Percentiles rank a stretch among this genome's conserved stretches.
Evolutionary conservation across 2,329 filamentous ascomycete genomes (phyloP).

Genomic region (Phialophora chinensis): DNA sequence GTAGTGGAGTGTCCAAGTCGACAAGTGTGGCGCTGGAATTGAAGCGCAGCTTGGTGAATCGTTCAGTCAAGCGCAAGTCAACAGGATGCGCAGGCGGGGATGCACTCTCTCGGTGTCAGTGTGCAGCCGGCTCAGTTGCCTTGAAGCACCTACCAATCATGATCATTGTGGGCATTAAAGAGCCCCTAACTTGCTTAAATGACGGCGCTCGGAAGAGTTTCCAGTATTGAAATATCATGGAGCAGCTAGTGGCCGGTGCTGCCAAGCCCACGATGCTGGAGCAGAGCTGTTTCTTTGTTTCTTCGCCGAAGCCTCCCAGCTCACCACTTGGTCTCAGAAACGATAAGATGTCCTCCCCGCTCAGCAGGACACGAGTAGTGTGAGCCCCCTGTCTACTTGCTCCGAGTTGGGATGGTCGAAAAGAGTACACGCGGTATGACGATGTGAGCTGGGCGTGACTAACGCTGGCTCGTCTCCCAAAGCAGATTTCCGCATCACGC

Average conservation of each 20-base stretch:
- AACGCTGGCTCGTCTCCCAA: not conserved
- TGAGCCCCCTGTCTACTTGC: not conserved
- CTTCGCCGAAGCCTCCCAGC: not conserved
- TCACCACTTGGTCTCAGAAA: not conserved
- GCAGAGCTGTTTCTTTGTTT: not conserved
- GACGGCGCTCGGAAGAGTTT: slow-evolving; percentile 7
- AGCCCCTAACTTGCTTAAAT: not conserved
- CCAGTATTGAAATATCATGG: not conserved
- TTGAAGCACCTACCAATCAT: not conserved
- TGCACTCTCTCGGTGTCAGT: slow-evolving; percentile 10
- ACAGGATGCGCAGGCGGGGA: slow-evolving; percentile 13
- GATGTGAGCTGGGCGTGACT: not conserved
- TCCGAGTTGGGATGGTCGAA: not conserved
- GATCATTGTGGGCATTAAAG: not conserved
- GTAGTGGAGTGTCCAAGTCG: slow-evolving; percentile 11
- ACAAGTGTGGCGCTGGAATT: slow-evolving; percentile 19
- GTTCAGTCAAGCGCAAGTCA: slow-evolving; percentile 6
- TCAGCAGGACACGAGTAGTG: not conserved
- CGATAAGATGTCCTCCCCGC: too few species aligned
- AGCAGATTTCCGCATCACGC: not conserved
- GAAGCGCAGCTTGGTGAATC: slow-evolving; percentile 11
- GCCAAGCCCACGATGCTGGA: not conserved
- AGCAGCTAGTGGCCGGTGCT: not conserved
- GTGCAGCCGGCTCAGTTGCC: slow-evolving; percentile 13
- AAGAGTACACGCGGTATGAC: not conserved